Evolutionary conservation across 495 filamentous ascomycete species (phyloP).

Genomic region (Durotheca rogersii): DNA sequence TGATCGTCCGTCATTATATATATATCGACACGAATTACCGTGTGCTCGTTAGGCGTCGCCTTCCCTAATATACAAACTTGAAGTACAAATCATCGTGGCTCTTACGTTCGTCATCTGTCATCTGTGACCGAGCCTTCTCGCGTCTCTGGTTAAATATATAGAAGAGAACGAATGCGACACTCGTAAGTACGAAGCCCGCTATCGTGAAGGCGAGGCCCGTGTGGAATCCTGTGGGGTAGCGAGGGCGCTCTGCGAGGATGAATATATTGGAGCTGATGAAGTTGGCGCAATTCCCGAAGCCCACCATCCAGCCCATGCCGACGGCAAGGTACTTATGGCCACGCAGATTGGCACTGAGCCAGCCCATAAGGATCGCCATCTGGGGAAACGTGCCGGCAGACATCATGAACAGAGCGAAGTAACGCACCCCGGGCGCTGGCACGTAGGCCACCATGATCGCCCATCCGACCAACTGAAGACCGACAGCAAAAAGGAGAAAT

Average conservation of each 20-base stretch:
- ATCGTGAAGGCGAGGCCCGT: constrained; percentile 30
- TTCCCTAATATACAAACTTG: constrained; percentile 22
- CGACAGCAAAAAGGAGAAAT: constrained; percentile 27
- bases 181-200: constrained; percentile 24
- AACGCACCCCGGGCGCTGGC: constrained; percentile 20
- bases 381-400: constrained; percentile 27
- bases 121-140: constrained; percentile 10
- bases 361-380: constrained; percentile 31
- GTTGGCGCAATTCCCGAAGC: constrained; percentile 59
- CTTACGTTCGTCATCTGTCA: constrained; percentile 22
- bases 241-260: constrained; percentile 47
- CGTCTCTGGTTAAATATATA: constrained; percentile 8
- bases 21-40: background rate
- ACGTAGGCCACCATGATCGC: constrained; percentile 28
- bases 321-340: constrained; percentile 61
- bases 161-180: constrained; percentile 2
- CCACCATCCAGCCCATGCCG: constrained; percentile 55
- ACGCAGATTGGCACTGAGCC: constrained; percentile 41
- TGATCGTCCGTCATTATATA: background rate
- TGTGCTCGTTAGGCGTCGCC: background rate
- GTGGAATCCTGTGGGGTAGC: constrained; percentile 47
- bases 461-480: constrained; percentile 33
- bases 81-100: constrained; percentile 18
- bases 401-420: constrained; percentile 29
- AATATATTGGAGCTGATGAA: constrained; percentile 56